Conservation (phyloP, 768 basidiomycete genomes). For the Lepiota brunneoincarnata region DNA sequence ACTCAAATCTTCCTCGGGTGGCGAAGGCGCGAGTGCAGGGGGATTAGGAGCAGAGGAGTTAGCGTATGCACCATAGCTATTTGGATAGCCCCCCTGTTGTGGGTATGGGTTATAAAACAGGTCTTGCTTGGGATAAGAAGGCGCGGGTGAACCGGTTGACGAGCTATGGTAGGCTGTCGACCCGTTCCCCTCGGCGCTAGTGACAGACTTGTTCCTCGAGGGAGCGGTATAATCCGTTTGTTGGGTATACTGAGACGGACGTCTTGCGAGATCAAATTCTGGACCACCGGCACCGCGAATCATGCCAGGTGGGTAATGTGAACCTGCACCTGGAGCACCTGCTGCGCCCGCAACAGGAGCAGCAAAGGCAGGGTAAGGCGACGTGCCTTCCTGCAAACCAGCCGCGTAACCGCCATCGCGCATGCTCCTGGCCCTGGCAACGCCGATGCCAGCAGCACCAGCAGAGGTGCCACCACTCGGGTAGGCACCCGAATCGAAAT, state of each 20-base stretch:
- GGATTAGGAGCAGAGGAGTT: background rate
- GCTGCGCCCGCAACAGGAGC: constrained; percentile 20
- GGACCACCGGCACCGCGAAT: constrained; percentile 3
- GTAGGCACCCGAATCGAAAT: constrained; percentile 27
- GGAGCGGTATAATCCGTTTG: constrained; percentile 5
- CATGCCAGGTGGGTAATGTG: constrained; percentile 11
- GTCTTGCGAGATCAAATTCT: constrained; percentile 4
- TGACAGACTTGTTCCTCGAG: constrained; percentile 7
- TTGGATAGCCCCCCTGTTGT: constrained; percentile 5
- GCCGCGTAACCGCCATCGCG: constrained; percentile 26
- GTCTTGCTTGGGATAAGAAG: constrained; percentile 3
- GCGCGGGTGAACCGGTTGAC: background rate
- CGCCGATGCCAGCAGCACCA: constrained; percentile 38
- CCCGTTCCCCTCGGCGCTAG: background rate
- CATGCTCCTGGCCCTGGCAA: constrained; percentile 37
- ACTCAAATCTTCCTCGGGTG: constrained; percentile 9
- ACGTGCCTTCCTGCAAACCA: constrained; percentile 32
- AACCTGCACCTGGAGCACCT: constrained; percentile 11
- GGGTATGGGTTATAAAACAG: background rate
- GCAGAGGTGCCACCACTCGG: constrained; percentile 20
- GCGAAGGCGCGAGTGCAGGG: background rate
- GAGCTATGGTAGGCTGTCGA: constrained; percentile 1
- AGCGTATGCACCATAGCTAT: background rate
- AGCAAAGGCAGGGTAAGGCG: constrained; percentile 40
- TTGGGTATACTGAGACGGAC: constrained; percentile 4